Percentiles rank a stretch among this genome's conserved stretches.
Evolutionary conservation across 352 stramenopile species (phyloP).

Genomic region (Aphanomyces stellatus): DNA sequence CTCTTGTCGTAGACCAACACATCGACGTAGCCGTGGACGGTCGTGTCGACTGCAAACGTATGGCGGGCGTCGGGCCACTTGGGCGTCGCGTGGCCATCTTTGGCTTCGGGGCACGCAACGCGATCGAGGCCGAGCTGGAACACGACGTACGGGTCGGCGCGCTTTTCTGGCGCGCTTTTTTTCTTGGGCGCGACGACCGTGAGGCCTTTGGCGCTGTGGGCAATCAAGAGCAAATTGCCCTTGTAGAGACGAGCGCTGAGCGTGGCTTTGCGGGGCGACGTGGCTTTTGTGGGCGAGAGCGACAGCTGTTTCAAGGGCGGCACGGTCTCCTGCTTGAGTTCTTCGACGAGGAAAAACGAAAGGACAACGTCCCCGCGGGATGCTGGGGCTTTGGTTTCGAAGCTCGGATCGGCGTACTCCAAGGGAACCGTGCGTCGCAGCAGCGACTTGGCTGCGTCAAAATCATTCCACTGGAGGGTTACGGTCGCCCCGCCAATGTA

Average conservation of each 20-base stretch:
- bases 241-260: slow-evolving; percentile 11
- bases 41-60: slow-evolving; percentile 30
- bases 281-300: not conserved
- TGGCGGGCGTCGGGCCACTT: slow-evolving; percentile 40
- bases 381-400: slow-evolving; percentile 32
- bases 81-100: slow-evolving; percentile 36
- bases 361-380: slow-evolving; percentile 31
- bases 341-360: slow-evolving; percentile 34
- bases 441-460: not conserved
- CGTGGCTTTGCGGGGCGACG: not conserved
- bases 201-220: slow-evolving; percentile 3
- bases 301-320: not conserved
- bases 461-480: slow-evolving; percentile 10
- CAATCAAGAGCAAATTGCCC: slow-evolving; percentile 2
- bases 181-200: not conserved
- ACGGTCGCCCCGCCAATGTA: slow-evolving; percentile 41
- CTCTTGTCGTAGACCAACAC: slow-evolving; percentile 39
- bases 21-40: slow-evolving; percentile 26
- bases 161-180: slow-evolving; percentile 25
- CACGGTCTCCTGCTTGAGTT: not conserved
- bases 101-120: slow-evolving; percentile 27
- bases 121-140: slow-evolving; percentile 27
- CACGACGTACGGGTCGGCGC: slow-evolving; percentile 37
- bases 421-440: slow-evolving; percentile 24
- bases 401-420: slow-evolving; percentile 35